phyloP scores from a whole-genome alignment of 2,329 filamentous ascomycete genomes.

The Fusarium vanettenii region DNA sequence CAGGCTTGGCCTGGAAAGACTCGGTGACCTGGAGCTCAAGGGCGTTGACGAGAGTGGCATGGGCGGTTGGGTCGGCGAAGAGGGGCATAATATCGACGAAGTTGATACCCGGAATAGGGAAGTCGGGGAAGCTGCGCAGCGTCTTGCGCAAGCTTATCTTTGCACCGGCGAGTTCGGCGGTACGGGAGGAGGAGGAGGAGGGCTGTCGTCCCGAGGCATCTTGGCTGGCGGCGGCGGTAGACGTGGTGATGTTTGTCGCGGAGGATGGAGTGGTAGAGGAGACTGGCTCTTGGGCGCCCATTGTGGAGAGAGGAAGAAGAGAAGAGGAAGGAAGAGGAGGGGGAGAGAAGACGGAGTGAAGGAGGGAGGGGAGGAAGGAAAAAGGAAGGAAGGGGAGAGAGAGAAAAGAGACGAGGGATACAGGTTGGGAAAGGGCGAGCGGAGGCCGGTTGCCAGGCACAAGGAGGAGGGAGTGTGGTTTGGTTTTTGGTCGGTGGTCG shows the following conservation, averaged over 20 bases:
- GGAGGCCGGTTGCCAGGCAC: constrained; percentile 39
- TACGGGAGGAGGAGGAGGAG: constrained; percentile 69
- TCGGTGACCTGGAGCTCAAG: constrained; percentile 85
- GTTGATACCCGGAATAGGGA: constrained; percentile 90
- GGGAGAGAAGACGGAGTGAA: constrained; percentile 41
- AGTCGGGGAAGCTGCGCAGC: constrained; percentile 90
- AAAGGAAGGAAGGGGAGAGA: constrained; percentile 44
- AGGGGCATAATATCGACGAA: constrained; percentile 99
- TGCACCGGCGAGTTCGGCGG: constrained; percentile 75
- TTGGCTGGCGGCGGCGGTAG: constrained; percentile 51
- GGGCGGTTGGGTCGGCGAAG: constrained; percentile 81
- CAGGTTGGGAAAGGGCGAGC: constrained; percentile 37
- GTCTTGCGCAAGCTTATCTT: constrained; percentile 77
- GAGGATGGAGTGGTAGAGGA: constrained; percentile 41
- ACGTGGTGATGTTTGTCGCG: constrained; percentile 43
- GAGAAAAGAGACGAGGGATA: constrained; percentile 42
- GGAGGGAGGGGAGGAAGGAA: constrained; percentile 46
- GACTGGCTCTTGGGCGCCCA: constrained; percentile 45
- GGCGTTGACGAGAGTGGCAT: constrained; percentile 82
- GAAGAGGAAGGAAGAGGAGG: constrained; percentile 41
- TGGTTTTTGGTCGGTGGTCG: constrained; percentile 39
- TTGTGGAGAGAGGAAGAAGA: constrained; percentile 48
- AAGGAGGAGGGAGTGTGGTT: constrained; percentile 39
- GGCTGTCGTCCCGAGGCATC: constrained; percentile 74
- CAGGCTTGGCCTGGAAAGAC: constrained; percentile 74